Evolutionary conservation across 352 stramenopile species (phyloP).

Genomic region (Phytophthora citrophthora): DNA sequence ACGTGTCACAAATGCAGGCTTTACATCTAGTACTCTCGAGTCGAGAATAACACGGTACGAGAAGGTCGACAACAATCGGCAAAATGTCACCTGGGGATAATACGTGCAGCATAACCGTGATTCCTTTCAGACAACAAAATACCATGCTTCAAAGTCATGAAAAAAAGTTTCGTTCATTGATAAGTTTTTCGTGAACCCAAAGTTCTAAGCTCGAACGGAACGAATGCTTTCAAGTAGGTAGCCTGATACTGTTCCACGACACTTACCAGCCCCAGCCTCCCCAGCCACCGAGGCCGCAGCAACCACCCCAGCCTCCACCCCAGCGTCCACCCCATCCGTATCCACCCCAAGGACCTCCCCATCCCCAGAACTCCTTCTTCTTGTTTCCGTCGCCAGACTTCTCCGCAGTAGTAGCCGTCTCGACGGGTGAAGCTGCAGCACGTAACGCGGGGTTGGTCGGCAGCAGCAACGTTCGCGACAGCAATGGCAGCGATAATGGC

Average conservation of each 20-base stretch:
- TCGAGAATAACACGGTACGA: too few species aligned
- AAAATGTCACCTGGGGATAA: neutral
- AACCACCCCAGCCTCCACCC: neutral
- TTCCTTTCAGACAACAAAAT: too few species aligned
- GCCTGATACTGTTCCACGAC: too few species aligned
- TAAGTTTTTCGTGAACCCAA: too few species aligned
- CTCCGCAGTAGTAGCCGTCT: neutral
- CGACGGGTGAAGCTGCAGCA: neutral
- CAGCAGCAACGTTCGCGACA: neutral
- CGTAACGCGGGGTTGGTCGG: neutral
- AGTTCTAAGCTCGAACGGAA: too few species aligned
- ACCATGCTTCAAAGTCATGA: too few species aligned
- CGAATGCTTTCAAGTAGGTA: too few species aligned
- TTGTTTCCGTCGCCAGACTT: neutral
- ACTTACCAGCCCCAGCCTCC: neutral
- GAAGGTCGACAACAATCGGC: neutral
- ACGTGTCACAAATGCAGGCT: too few species aligned
- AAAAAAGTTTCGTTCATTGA: too few species aligned
- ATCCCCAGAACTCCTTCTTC: neutral
- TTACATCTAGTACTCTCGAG: too few species aligned
- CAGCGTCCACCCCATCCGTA: neutral
- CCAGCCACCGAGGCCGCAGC: neutral
- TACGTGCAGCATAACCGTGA: too few species aligned
- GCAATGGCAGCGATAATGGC: neutral
- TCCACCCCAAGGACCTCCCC: neutral